A percentile compares a stretch with the other conserved stretches of the same genome.
phyloP scores from a whole-genome alignment of 2,329 filamentous ascomycete species.

The Ophiostoma ulmi region DNA sequence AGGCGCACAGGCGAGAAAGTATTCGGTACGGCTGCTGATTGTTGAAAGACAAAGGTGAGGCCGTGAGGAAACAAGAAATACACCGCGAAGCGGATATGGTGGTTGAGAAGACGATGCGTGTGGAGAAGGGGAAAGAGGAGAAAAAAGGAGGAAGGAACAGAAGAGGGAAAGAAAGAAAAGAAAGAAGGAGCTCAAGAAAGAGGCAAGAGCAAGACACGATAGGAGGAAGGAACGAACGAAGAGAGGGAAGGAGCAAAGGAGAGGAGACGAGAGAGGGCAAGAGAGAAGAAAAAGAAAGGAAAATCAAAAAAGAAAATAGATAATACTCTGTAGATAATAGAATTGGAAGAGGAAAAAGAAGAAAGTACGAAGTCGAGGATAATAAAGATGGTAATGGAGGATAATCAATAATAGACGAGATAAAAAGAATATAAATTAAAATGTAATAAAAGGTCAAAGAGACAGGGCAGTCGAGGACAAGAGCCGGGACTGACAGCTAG shows the following conservation, averaged over 20 bases:
- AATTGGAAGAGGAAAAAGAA: neutral
- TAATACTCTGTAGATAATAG: slow-evolving; percentile 16
- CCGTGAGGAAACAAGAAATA: neutral
- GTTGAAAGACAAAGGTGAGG: neutral
- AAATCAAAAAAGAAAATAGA: slow-evolving; percentile 7
- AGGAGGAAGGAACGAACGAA: neutral
- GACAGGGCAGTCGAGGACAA: neutral
- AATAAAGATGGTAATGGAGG: neutral
- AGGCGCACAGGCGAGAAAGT: neutral
- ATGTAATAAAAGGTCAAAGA: neutral
- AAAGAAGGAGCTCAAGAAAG: slow-evolving; percentile 2
- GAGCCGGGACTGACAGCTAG: slow-evolving; percentile 1
- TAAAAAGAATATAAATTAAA: neutral
- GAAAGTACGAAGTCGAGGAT: neutral
- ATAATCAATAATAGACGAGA: neutral
- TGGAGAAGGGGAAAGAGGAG: neutral
- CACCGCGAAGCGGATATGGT: neutral
- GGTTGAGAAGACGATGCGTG: neutral
- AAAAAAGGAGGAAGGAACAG: slow-evolving; percentile 13
- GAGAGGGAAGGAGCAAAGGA: slow-evolving; percentile 15
- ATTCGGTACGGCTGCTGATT: neutral
- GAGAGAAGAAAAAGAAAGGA: neutral
- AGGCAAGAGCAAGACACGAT: neutral
- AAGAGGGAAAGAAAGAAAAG: slow-evolving; percentile 2
- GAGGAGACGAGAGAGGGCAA: slow-evolving; percentile 5